Evolutionary conservation across 371 early-diverging fungal genomes (phyloP).

Genomic region (Mucor indicus): DNA sequence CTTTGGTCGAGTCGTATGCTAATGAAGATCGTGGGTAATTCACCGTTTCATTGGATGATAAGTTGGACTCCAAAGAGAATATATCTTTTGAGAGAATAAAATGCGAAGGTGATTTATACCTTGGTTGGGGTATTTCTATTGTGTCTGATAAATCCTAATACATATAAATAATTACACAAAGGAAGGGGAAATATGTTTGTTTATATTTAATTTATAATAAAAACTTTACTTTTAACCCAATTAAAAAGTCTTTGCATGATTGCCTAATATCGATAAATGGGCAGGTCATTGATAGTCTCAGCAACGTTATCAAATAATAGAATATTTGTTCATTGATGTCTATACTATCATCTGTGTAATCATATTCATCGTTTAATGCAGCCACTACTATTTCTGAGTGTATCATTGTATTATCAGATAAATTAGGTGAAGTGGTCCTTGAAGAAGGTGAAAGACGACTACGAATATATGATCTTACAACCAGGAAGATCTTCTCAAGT

Average conservation of each 20-base stretch:
- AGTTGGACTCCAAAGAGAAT: slow-evolving; percentile 38
- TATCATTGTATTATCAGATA: slow-evolving; percentile 1
- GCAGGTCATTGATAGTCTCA: slow-evolving; percentile 54
- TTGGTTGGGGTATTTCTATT: slow-evolving; percentile 52
- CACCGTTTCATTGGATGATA: slow-evolving; percentile 19
- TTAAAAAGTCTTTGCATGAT: slow-evolving; percentile 45
- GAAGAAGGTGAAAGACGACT: slow-evolving; percentile 23
- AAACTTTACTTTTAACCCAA: slow-evolving; percentile 44
- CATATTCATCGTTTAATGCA: slow-evolving; percentile 16
- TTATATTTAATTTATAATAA: no score
- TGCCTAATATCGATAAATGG: slow-evolving; percentile 60
- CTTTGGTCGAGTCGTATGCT: no score
- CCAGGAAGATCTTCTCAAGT: slow-evolving; percentile 45
- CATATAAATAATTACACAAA: no score
- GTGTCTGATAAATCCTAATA: no score
- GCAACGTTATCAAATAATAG: slow-evolving; percentile 51
- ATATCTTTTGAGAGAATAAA: slow-evolving; percentile 52
- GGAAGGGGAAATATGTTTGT: not conserved
- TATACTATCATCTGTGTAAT: not conserved
- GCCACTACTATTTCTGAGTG: not conserved
- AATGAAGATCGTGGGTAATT: slow-evolving; percentile 44
- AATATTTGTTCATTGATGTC: slow-evolving; percentile 34
- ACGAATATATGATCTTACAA: slow-evolving; percentile 44
- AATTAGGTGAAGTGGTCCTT: slow-evolving; percentile 16
- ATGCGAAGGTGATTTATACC: slow-evolving; percentile 58